Base-by-base conservation (phyloP, 768 basidiomycete species). In the Suillus subaureus region DNA sequence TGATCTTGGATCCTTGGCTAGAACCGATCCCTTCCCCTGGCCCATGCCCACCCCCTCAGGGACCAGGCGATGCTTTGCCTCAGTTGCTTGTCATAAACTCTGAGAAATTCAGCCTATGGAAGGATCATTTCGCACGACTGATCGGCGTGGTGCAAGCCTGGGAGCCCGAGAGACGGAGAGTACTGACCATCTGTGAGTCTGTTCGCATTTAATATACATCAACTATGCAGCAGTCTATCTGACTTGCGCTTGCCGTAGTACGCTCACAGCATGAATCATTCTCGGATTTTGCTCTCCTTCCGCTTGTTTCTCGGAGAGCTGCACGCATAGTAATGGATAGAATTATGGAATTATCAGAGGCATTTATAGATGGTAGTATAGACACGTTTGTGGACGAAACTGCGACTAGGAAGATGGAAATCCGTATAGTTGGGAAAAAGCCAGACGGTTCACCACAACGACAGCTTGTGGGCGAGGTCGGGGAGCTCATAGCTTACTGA, bases 1-100 rank as follows among this genome's bases (percentile, higher is more conserved):
- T 95, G 26, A 80, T 90, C 26, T 82, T 93, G 21, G 94, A 96
- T 76, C 94, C 94, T 23, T 95, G 94, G 93, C 77, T 94, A 9
- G 92, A 94, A 64, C 91, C 93, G 21, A 71, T 93, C 28, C 83
- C 88, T 8, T 74, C 81, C 45, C 90, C 86, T 37, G 88, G 87
- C 5, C 88, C 79, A 0, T 64, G 61, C 1, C 79, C 75, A 21
- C 67, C 64, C 42, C 58, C 61, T 37, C 62, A 61, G 39, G 61
- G 67, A 28, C 35, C 65, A 28, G 68, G 67, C 13, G 61, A 58
- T 4, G 28, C 3, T 12, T 70, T 73, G 28, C 84, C 83, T 2
- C 77, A 73, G 52, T 75, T 90, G 70, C 73, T 92, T 55, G 85
- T 93, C 16, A 85, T 96, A 70, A 92, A 92, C 71, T 91, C 91